Percentiles rank a stretch among this genome's conserved stretches.
Conservation (phyloP, 73 alveolate species). For the Paramecium caudatum region DNA sequence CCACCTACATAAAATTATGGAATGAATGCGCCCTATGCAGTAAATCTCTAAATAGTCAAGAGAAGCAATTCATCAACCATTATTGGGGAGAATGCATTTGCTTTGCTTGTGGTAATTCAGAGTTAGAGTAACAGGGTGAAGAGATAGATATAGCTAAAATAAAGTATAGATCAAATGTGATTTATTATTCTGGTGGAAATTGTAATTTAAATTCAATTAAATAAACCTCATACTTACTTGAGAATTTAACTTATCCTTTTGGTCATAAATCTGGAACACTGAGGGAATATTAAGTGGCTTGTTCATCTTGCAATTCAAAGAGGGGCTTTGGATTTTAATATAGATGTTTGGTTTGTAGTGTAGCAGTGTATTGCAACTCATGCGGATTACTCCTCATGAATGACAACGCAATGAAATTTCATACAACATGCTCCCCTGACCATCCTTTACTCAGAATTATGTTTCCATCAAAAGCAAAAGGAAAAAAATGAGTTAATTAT, state of each 20-base stretch:
- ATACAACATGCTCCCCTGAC: neutral
- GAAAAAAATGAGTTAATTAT: neutral
- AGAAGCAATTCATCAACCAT: neutral
- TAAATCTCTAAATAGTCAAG: neutral
- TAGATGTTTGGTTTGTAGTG: neutral
- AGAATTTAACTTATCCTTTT: slow-evolving; percentile 17
- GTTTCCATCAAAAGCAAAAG: slow-evolving; percentile 4
- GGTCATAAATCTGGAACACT: neutral
- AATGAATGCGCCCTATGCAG: slow-evolving; percentile 37
- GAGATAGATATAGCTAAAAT: slow-evolving; percentile 13
- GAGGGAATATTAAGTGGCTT: neutral
- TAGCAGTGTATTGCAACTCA: neutral
- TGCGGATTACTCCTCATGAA: slow-evolving; percentile 2
- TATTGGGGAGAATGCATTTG: slow-evolving; percentile 49
- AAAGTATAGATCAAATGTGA: slow-evolving; percentile 28
- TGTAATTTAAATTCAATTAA: neutral
- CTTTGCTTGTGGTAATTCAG: neutral
- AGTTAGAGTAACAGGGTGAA: neutral
- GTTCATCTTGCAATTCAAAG: slow-evolving; percentile 35
- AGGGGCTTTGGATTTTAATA: slow-evolving; percentile 27
- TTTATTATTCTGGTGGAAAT: neutral
- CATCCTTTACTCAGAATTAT: slow-evolving; percentile 33
- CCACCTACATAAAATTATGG: neutral
- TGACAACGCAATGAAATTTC: neutral
- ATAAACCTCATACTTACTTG: neutral